phyloP scores from a whole-genome alignment of 2,329 filamentous ascomycete genomes.

The Chrysoporthe deuterocubensis region DNA sequence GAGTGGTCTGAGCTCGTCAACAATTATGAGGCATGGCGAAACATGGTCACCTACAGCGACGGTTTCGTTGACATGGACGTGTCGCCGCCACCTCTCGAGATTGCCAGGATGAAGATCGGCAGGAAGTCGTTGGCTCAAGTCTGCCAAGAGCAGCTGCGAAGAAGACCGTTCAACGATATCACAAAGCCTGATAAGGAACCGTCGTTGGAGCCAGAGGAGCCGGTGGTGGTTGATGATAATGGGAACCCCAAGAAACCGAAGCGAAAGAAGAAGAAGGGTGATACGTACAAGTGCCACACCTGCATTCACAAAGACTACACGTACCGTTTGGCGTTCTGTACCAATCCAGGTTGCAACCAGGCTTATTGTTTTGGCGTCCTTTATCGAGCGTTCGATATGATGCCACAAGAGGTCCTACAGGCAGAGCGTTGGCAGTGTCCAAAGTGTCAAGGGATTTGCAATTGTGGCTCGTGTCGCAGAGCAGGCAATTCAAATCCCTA shows the following conservation, averaged over 20 bases:
- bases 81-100: slow-evolving; percentile 72
- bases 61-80: slow-evolving; percentile 66
- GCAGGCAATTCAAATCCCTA: slow-evolving; percentile 73
- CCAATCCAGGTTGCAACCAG: slow-evolving; percentile 67
- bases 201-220: slow-evolving; percentile 50
- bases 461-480: slow-evolving; percentile 78
- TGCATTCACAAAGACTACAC: slow-evolving; percentile 79
- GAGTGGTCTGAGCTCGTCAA: slow-evolving; percentile 76
- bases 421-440: slow-evolving; percentile 86
- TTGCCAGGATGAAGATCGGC: slow-evolving; percentile 67
- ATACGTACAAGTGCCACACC: slow-evolving; percentile 73
- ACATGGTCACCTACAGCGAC: slow-evolving; percentile 75
- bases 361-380: slow-evolving; percentile 93
- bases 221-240: slow-evolving; percentile 69
- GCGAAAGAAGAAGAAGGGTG: slow-evolving; percentile 57
- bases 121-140: slow-evolving; percentile 88
- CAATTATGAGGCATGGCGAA: slow-evolving; percentile 83
- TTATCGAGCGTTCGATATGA: slow-evolving; percentile 88
- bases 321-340: slow-evolving; percentile 86
- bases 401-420: slow-evolving; percentile 82
- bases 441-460: slow-evolving; percentile 83
- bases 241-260: slow-evolving; percentile 64
- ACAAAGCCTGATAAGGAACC: slow-evolving; percentile 62
- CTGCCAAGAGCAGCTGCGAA: slow-evolving; percentile 85
- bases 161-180: slow-evolving; percentile 82